phyloP scores from a whole-genome alignment of 805 yeast species.

The Wickerhamiella slavikovae region DNA sequence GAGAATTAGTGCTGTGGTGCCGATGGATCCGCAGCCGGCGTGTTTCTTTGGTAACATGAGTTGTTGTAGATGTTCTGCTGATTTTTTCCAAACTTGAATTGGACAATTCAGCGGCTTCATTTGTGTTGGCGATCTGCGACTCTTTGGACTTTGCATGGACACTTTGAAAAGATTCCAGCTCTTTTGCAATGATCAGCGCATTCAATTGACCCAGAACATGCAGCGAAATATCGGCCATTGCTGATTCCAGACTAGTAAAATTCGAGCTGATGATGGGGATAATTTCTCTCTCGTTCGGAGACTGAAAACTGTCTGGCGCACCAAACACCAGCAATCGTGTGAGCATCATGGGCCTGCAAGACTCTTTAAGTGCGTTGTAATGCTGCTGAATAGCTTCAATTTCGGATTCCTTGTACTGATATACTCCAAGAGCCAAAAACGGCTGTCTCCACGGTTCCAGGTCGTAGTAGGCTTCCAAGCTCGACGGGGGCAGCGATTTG shows the following conservation, averaged over 20 bases:
- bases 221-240: slow-evolving; percentile 51
- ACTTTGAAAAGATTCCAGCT: slow-evolving; percentile 62
- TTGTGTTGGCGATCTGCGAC: slow-evolving; percentile 1
- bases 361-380: too few species aligned
- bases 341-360: too few species aligned
- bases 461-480: slow-evolving; percentile 53
- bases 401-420: slow-evolving; percentile 13
- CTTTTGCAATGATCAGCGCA: slow-evolving; percentile 43
- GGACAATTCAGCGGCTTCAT: not conserved
- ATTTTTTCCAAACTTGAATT: not conserved
- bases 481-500: slow-evolving; percentile 28
- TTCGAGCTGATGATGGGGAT: slow-evolving; percentile 13
- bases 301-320: slow-evolving; percentile 6
- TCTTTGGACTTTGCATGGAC: slow-evolving; percentile 28
- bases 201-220: slow-evolving; percentile 44
- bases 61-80: not conserved
- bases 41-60: not conserved
- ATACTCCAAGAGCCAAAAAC: slow-evolving; percentile 28
- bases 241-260: slow-evolving; percentile 30
- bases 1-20: slow-evolving; percentile 3
- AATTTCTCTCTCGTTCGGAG: slow-evolving; percentile 8
- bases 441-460: slow-evolving; percentile 78
- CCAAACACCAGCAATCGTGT: slow-evolving; percentile 34
- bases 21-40: slow-evolving; percentile 1
- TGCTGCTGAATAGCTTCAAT: too few species aligned